Evolutionary conservation across 805 yeast genomes (phyloP).

Genomic region (Cyberlindnera suaveolens): DNA sequence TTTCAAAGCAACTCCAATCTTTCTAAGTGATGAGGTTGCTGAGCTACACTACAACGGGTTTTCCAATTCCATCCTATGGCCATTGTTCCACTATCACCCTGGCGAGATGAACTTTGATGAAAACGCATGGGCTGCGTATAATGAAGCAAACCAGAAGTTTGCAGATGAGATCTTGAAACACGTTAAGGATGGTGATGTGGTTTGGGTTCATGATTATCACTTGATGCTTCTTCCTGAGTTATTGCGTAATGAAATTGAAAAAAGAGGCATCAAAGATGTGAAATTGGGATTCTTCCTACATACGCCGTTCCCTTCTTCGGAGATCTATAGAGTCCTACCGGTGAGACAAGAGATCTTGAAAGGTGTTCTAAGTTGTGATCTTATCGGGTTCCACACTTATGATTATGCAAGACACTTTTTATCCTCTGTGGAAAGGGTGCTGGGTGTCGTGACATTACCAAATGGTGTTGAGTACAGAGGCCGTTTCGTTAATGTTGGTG

Average conservation of each 20-base stretch:
- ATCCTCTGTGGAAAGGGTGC: conserved; percentile 79
- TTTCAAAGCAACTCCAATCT: conserved; percentile 88
- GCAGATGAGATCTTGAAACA: conserved; percentile 66
- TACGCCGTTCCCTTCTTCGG: conserved; percentile 97
- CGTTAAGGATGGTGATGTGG: conserved; percentile 75
- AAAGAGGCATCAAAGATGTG: conserved; percentile 43
- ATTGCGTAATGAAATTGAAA: conserved; percentile 57
- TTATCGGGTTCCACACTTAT: conserved; percentile 98
- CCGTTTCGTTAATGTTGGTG: conserved; percentile 80
- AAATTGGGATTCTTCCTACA: conserved; percentile 91
- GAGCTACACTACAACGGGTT: conserved; percentile 97
- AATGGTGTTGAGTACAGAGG: conserved; percentile 81
- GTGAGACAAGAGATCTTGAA: conserved; percentile 86
- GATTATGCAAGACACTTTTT: conserved; percentile 96
- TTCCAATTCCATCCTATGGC: conserved; percentile 94
- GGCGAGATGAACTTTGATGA: conserved; percentile 99
- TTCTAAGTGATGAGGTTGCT: conserved; percentile 81
- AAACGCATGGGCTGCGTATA: conserved; percentile 95
- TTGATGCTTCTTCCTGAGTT: conserved; percentile 90
- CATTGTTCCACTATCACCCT: conserved; percentile 96
- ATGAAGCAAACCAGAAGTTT: conserved; percentile 82
- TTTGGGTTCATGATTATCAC: conserved; percentile 99
- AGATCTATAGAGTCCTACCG: conserved; percentile 91
- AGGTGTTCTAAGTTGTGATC: conserved; percentile 90
- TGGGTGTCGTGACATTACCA: conserved; percentile 79